Percentiles rank a stretch among this genome's conserved stretches.
phyloP scores from a whole-genome alignment of 441 rosid species.

The Adansonia madagascariensis region DNA sequence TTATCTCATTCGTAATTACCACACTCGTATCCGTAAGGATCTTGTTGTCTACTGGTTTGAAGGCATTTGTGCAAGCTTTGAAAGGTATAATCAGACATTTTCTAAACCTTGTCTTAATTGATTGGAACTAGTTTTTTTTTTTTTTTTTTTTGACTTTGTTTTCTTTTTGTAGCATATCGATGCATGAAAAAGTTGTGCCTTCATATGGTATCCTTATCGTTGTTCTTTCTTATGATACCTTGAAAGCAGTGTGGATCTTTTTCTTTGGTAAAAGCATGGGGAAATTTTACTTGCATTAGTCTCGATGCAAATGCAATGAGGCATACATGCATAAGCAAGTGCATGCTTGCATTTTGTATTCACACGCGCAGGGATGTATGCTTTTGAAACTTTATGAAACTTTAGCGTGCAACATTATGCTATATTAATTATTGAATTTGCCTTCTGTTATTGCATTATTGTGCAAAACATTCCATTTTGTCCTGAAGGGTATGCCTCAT shows the following conservation, averaged over 20 bases:
- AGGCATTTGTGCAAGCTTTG: constrained; percentile 73
- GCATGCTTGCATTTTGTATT: not conserved
- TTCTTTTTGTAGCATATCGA: not conserved
- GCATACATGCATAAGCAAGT: not conserved
- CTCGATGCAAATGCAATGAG: not conserved
- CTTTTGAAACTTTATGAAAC: not conserved
- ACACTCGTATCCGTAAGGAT: constrained; percentile 61
- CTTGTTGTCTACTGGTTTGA: constrained; percentile 80
- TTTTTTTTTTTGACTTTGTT: not conserved
- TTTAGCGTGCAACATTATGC: not conserved
- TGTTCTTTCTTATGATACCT: not conserved
- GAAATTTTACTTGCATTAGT: constrained; percentile 2
- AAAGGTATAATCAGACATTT: constrained; percentile 54
- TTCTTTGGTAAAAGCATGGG: not conserved
- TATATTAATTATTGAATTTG: constrained; percentile 7
- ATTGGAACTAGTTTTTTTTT: not conserved
- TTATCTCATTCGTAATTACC: constrained; percentile 60
- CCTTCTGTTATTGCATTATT: not conserved
- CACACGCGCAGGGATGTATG: not conserved
- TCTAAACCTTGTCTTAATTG: constrained; percentile 10
- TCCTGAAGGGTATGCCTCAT: not conserved
- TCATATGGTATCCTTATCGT: constrained; percentile 10
- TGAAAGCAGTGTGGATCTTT: not conserved
- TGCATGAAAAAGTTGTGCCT: not conserved
- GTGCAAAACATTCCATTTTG: constrained; percentile 1